Base-by-base conservation (phyloP, 2,329 filamentous ascomycete species). In the Botrytis fabae region DNA sequence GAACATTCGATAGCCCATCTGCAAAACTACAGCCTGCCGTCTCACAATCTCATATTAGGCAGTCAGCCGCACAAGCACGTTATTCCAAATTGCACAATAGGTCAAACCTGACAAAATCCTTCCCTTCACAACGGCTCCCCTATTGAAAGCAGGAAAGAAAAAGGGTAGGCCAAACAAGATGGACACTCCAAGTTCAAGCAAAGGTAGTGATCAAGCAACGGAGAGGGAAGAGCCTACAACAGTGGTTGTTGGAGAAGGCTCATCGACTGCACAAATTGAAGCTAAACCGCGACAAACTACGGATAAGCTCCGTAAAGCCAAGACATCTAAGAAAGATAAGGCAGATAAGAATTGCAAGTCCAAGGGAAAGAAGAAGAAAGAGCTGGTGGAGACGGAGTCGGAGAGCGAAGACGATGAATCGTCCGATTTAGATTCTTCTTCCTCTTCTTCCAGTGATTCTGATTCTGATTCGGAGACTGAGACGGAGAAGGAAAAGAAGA, bases 401-500 rank as follows among this genome's bases (percentile, higher is more conserved):
- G 76, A 76, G 42, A 69, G 51, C 57, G 70, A 51, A 46, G 40
- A 51, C n/a, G 63, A 68, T 61, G 70, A 69, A 48, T 60, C 70
- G 9, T 68, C 70, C 2, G 44, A 35, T 35, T 64, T 18, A 32
- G 44, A 63, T 63, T 71, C 69, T n/a, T 28, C 60, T 22, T 48
- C 44, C 22, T 69, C 70, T 42, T 69, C 73, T 51, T 73, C 71
- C 20, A 78, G 76, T 62, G 75, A 77, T 4, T 77, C 77, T 0
- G 77, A 78, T 48, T 35, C 35, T 6, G 35, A 78, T 48, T 35
- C 35, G 1, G 35, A 80, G 44, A 79, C 77, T 2, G 79, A 80
- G 64, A 76, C 79, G 72, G 78, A 80, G 73, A 80, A 79, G 75
- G 80, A 82, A 66, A 80, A 79, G 75, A 74, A 74, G 71, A 80